Conservation (phyloP, 2,329 filamentous ascomycete genomes). For the Alternaria conjuncta region DNA sequence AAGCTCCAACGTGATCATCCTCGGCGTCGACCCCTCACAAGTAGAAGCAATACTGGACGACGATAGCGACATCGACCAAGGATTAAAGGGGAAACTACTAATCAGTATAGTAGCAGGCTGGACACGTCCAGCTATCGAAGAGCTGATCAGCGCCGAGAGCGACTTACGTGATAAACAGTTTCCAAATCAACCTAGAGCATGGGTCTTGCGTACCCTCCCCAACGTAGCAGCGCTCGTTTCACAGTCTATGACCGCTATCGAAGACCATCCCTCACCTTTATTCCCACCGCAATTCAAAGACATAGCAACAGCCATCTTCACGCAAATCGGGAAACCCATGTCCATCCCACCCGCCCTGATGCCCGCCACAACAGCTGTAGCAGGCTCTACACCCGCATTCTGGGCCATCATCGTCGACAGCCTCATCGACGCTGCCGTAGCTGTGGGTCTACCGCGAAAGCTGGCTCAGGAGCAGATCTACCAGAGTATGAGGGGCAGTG, state of each 20-base stretch:
- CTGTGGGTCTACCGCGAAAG: constrained; percentile 32
- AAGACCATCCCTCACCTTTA: constrained; percentile 23
- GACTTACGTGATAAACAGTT: too few species aligned
- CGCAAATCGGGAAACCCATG: constrained; percentile 29
- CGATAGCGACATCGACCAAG: too few species aligned
- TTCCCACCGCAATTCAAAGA: constrained; percentile 22
- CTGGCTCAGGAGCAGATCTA: constrained; percentile 39
- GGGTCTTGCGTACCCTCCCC: constrained; percentile 53
- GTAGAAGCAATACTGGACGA: neutral
- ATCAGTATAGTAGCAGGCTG: constrained; percentile 3
- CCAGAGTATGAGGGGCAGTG: constrained; percentile 41
- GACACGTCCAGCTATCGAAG: neutral
- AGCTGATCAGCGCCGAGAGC: too few species aligned
- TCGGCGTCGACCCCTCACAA: neutral
- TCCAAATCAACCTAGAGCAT: too few species aligned
- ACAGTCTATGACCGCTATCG: constrained; percentile 50
- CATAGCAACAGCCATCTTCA: constrained; percentile 31
- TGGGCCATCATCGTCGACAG: constrained; percentile 42
- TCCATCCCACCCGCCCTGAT: constrained; percentile 31
- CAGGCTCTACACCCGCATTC: constrained; percentile 42
- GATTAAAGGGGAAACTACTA: neutral
- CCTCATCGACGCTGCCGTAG: constrained; percentile 40
- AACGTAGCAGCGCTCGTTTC: constrained; percentile 56
- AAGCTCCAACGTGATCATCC: neutral
- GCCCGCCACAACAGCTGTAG: constrained; percentile 37